Percentiles rank a stretch among this genome's conserved stretches.
Conservation (phyloP, 768 basidiomycete species). For the Suillus decipiens region DNA sequence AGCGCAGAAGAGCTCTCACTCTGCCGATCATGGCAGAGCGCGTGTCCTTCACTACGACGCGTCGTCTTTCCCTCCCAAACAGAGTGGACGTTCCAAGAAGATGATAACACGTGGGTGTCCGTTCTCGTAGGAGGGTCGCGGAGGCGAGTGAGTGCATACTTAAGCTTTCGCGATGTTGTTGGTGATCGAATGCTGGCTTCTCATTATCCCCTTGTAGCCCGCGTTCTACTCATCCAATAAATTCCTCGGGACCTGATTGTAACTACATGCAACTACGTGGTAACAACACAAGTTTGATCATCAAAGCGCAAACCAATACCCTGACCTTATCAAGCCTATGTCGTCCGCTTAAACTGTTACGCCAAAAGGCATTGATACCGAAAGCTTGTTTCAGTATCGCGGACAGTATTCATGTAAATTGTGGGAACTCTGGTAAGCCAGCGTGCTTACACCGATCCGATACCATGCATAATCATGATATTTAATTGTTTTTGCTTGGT, state of each 20-base stretch:
- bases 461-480: no score
- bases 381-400: no score
- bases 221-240: constrained; percentile 14
- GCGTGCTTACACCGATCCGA: no score
- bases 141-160: constrained; percentile 8
- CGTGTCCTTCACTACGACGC: constrained; percentile 52
- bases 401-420: no score
- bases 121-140: constrained; percentile 7
- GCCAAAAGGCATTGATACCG: no score
- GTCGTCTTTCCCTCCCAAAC: constrained; percentile 58
- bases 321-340: no score
- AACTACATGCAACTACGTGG: no score
- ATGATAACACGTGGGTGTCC: constrained; percentile 35
- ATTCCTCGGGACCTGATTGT: constrained; percentile 4
- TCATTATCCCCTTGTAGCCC: constrained; percentile 1
- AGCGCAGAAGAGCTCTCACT: constrained; percentile 50
- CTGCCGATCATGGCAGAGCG: constrained; percentile 54
- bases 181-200: background rate
- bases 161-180: constrained; percentile 1
- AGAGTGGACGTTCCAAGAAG: constrained; percentile 47
- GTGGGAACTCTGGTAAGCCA: no score
- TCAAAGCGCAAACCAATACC: no score
- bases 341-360: no score
- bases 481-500: no score
- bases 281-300: no score